Evolutionary conservation across 345 rosid species (phyloP), one percentile per base, ranked within the genome.

Genomic region (Salix exigua): DNA sequence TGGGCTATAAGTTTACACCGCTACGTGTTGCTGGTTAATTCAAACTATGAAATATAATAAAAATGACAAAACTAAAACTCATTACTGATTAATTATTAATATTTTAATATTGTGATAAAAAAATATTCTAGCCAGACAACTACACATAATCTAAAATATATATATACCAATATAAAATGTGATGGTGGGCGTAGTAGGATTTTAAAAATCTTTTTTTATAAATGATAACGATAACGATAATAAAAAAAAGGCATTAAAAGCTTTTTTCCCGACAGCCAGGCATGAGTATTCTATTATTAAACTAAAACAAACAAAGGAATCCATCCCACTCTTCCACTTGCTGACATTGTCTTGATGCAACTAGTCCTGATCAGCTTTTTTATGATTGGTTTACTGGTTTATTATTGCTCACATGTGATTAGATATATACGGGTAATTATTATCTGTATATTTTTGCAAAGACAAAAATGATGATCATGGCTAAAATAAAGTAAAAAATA

Each of bases 221-320:
- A 35, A 1, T 35, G 7, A 35, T 5, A 5, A 30, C 2, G 31
- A n/a, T n/a, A n/a, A n/a, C n/a, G n/a, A 35, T 35, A 63, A 8
- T 66, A 62, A 75, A 9, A 16, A n/a, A 65, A 7, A 65, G 30
- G 28, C 23, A 23, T 23, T 0, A 14, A 81, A 58, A 68, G 76
- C 78, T 72, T 78, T 37, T 58, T 80, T 66, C 50, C 75, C 75
- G 77, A 71, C 23, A 7, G 69, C 37, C 37, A 25, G 18, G 14
- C 19, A 2, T n/a, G n/a, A 65, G 37, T 65, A 30, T 33, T 40
- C 40, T 19, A 53, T 50, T 51, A 44, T 23, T 18, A 30, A 78
- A 60, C 63, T 30, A 63, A 17, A 33, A 30, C 55, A 17, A 58
- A 37, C 6, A 7, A 67, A 70, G 77, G 67, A 71, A 71, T 71